Base-by-base conservation (phyloP, 225 moss, liverwort and hornwort genomes). In the Anthoceros angustus region DNA sequence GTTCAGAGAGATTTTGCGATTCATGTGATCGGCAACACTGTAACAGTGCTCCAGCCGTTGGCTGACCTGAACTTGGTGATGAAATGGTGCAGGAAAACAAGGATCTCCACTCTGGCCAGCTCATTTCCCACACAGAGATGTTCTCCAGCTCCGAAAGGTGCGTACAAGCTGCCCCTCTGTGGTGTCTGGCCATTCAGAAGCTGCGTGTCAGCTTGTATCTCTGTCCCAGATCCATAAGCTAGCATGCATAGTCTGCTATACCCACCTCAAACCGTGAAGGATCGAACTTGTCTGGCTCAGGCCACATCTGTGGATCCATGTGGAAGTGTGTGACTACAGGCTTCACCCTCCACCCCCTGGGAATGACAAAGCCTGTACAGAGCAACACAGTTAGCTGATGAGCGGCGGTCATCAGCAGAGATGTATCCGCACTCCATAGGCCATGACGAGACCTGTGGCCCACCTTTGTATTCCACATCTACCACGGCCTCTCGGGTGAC, bases 401-500 rank as follows among this genome's bases (percentile, higher is more conserved):
- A n/a, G 23, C 55, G 10, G 23, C 23, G 32, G 32, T 4, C 32
- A 32, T 32, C 32, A 32, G 32, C 32, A 32, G 4, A 32, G 32
- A 32, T 32, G 32, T 32, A 32, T 32, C 32, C 4, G 32, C 32
- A 32, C 32, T 55, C 55, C 18, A 55, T 48, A 48, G 55, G 14
- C 1, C n/a, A 23, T 20, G 7, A 18, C 18, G 55, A 20, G 10
- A 32, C 32, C 32, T 32, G 32, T 55, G 7, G 14, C 15, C 55
- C 14, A 55, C 55, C 55, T 55, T 55, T 55, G 55, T 55, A 55
- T 23, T 18, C 55, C 15, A 55, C 55, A 23, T 55, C 55, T 55
- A 18, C 55, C 14, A 55, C 23, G 55, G 55, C 55, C n/a, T 55
- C 55, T 5, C 55, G 55, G 7, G 55, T 55, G 14, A 55, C 55